Conservation (phyloP, 441 rosid genomes). For the Erodium texanum region DNA sequence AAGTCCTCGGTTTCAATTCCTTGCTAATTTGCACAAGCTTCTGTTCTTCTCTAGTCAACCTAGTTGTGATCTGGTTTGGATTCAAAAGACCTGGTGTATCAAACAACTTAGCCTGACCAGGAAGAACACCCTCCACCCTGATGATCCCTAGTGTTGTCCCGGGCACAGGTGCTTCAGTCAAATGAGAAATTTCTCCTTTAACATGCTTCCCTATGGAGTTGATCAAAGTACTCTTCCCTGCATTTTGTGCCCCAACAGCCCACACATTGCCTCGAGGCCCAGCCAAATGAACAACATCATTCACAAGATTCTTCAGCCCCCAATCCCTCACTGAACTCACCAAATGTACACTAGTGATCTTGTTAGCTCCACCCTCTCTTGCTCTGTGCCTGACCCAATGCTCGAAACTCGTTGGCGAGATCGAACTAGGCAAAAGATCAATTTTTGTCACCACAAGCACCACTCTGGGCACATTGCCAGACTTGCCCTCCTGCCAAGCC, state of each 20-base stretch:
- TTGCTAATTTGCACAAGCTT: conserved; percentile 65
- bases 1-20: conserved; percentile 82
- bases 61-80: conserved; percentile 72
- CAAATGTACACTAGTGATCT: conserved; percentile 65
- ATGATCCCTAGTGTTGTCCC: conserved; percentile 84
- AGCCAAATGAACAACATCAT: conserved; percentile 56
- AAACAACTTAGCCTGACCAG: conserved; percentile 64
- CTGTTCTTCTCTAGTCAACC: conserved; percentile 82
- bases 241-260: conserved; percentile 86
- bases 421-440: conserved; percentile 63
- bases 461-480: conserved; percentile 73
- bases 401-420: conserved; percentile 64
- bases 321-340: conserved; percentile 78
- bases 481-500: conserved; percentile 75
- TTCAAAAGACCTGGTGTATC: conserved; percentile 86
- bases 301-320: conserved; percentile 73
- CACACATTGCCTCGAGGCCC: conserved; percentile 83
- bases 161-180: conserved; percentile 88
- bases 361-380: conserved; percentile 58
- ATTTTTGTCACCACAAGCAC: conserved; percentile 78
- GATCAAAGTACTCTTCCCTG: conserved; percentile 78
- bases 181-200: conserved; percentile 26
- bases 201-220: conserved; percentile 61
- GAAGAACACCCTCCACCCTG: conserved; percentile 74
- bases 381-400: conserved; percentile 87